Conservation (phyloP, 2,329 filamentous ascomycete species). For the Apiospora pterosperma region DNA sequence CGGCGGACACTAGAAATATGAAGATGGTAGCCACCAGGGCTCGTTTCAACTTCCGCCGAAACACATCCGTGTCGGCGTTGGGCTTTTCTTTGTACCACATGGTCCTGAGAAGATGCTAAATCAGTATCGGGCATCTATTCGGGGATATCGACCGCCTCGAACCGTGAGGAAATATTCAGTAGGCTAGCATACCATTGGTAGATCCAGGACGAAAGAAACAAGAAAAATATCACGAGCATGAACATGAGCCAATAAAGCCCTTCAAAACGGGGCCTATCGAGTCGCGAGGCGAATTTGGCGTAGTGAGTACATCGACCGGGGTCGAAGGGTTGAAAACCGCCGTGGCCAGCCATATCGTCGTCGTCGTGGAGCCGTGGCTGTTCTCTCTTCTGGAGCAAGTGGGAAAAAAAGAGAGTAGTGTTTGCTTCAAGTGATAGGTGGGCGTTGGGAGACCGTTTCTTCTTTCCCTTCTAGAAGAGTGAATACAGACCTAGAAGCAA, state of each 20-base stretch:
- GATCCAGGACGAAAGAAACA: conserved; percentile 35
- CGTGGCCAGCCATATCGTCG: conserved; percentile 27
- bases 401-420: background rate
- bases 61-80: conserved; percentile 27
- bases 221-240: conserved; percentile 29
- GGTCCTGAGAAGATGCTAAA: conserved; percentile 16
- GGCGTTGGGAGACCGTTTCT: background rate
- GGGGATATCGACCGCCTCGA: background rate
- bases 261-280: conserved; percentile 34
- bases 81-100: conserved; percentile 34
- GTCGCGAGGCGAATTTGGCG: conserved; percentile 33
- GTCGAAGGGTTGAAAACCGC: conserved; percentile 29
- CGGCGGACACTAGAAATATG: conserved; percentile 42
- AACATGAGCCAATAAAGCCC: conserved; percentile 39
- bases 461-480: background rate
- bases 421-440: background rate
- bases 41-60: conserved; percentile 31
- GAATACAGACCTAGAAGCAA: background rate
- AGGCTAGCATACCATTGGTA: conserved; percentile 27
- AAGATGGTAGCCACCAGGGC: conserved; percentile 41
- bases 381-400: background rate
- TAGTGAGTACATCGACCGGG: conserved; percentile 34
- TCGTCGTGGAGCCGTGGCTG: background rate
- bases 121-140: background rate
- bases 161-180: too few relatives aligned